These are phyloP conservation scores for Diutina rugosa DNA, from an alignment of 1,139 yeast species.

Conservation along the genomic window DNA sequence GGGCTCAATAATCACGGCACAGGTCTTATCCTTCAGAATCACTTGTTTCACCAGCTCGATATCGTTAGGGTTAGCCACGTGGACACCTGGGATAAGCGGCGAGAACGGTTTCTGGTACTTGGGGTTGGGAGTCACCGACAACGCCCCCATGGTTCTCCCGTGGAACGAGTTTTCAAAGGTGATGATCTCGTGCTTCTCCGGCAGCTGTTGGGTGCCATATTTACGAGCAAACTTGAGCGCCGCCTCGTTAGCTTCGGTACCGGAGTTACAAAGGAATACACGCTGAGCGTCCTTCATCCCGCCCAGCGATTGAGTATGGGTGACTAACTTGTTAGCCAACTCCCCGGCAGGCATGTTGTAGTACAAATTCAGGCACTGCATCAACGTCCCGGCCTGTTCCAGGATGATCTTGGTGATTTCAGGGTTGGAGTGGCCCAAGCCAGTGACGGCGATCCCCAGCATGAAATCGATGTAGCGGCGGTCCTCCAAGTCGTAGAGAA, in stretches of 20 bases:
- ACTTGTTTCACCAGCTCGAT: constrained; percentile 42
- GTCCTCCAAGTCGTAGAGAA: constrained; percentile 66
- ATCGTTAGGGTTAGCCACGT: constrained; percentile 48
- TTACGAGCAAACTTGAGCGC: constrained; percentile 93
- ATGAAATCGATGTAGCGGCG: constrained; percentile 78
- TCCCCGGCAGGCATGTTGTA: constrained; percentile 78
- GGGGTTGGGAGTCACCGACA: constrained; percentile 83
- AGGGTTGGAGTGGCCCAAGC: constrained; percentile 76
- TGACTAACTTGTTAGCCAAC: constrained; percentile 58
- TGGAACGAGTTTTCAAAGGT: constrained; percentile 87
- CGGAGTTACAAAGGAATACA: constrained; percentile 87
- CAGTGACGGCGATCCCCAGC: constrained; percentile 96
- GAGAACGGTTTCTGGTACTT: constrained; percentile 87
- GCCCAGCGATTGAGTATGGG: constrained; percentile 53
- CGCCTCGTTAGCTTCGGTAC: constrained; percentile 97
- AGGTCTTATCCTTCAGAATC: constrained; percentile 56
- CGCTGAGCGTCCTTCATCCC: constrained; percentile 73
- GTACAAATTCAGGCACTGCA: constrained; percentile 80
- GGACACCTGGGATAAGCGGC: constrained; percentile 80
- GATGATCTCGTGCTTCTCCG: constrained; percentile 59
- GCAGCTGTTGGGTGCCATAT: constrained; percentile 45
- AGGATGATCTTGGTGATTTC: constrained; percentile 55
- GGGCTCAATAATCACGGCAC: constrained; percentile 92
- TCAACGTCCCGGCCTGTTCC: constrained; percentile 59
- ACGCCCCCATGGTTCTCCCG: constrained; percentile 89